Base-by-base conservation (phyloP, 768 basidiomycete genomes). In the Dentipellis sp. region DNA sequence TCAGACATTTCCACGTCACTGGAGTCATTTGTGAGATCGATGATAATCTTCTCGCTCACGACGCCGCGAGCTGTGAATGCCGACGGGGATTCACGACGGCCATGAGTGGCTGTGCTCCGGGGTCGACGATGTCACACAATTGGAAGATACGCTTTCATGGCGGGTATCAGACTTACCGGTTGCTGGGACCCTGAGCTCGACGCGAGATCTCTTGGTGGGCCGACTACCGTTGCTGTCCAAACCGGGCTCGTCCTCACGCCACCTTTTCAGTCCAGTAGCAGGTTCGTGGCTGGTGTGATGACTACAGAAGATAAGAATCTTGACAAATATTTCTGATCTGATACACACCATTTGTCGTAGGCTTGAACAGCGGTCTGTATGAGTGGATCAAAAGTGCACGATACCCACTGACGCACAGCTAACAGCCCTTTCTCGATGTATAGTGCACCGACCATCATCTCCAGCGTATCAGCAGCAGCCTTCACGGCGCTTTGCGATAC, bases 391-490 rank as follows among this genome's bases (percentile, higher is more conserved):
- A 73, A 78, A 48, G 72, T 66, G 22, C 69, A 67, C 53, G 64
- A 63, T 2, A 74, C 67, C 74, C 76, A 78, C 2, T 63, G 45
- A 46, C 65, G 68, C 37, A 77, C 70, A 37, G 66, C 68, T 38
- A 67, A 61, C 35, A 71, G 67, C 4, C 77, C 75, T 39, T 63
- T 57, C 55, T 78, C 74, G 52, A 69, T 55, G 60, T 74, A 72
- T 56, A 72, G 74, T 5, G 70, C 71, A n/a, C 71, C 77, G 1
- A 78, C 70, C 19, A 77, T 70, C 11, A 74, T 72, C 61, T 78
- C 77, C 60, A 77, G 75, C 9, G 75, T 69, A 59, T 78, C 78
- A 14, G 75, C 78, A 6, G 66, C 74, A 11, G 67, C 68, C 62
- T 77, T 79, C 14, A 57, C 39, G 58, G 58, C 56, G 19, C 14